These are phyloP conservation scores for Oryza officinalis DNA, from an alignment of 176 grass and related monocot genomes.

Conservation along the genomic window DNA sequence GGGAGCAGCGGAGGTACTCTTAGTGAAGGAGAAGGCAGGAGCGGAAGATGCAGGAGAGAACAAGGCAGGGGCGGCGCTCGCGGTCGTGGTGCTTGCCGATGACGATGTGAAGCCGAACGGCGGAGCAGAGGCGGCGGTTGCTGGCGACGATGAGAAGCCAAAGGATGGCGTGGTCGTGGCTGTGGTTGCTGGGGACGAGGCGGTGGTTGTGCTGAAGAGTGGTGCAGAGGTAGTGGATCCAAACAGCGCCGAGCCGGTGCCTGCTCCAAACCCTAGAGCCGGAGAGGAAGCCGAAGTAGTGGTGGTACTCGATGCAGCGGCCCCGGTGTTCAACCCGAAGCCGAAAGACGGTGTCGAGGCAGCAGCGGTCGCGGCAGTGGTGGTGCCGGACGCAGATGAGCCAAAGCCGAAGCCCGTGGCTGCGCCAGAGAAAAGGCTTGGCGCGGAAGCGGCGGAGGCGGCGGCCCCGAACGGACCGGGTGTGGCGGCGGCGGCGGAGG, in stretches of 20 bases:
- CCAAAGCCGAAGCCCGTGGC: slow-evolving; percentile 43
- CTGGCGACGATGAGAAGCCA: slow-evolving; percentile 40
- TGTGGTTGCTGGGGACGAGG: slow-evolving; percentile 41
- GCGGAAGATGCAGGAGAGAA: slow-evolving; percentile 43
- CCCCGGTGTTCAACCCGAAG: slow-evolving; percentile 34
- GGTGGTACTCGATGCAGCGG: slow-evolving; percentile 43
- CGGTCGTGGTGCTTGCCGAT: slow-evolving; percentile 9
- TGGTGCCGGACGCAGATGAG: slow-evolving; percentile 40
- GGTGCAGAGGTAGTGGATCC: slow-evolving; percentile 48
- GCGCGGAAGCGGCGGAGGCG: slow-evolving; percentile 30
- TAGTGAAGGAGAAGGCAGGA: slow-evolving; percentile 43
- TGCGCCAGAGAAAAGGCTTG: slow-evolving; percentile 50
- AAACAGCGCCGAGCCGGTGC: slow-evolving; percentile 45
- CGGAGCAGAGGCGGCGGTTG: slow-evolving; percentile 30
- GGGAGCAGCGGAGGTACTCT: slow-evolving; percentile 35
- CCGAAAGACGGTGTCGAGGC: slow-evolving; percentile 32
- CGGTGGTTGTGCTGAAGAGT: slow-evolving; percentile 19
- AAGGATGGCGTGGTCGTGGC: slow-evolving; percentile 20
- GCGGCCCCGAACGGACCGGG: slow-evolving; percentile 34
- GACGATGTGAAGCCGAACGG: slow-evolving; percentile 37
- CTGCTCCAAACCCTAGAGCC: slow-evolving; percentile 44
- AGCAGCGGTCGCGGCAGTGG: slow-evolving; percentile 37
- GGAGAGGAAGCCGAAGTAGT: slow-evolving; percentile 35
- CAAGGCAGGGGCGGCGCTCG: slow-evolving; percentile 33
- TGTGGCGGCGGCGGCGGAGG: slow-evolving; percentile 29